phyloP scores from a whole-genome alignment of 768 basidiomycete species.

The Collybia mongolica region DNA sequence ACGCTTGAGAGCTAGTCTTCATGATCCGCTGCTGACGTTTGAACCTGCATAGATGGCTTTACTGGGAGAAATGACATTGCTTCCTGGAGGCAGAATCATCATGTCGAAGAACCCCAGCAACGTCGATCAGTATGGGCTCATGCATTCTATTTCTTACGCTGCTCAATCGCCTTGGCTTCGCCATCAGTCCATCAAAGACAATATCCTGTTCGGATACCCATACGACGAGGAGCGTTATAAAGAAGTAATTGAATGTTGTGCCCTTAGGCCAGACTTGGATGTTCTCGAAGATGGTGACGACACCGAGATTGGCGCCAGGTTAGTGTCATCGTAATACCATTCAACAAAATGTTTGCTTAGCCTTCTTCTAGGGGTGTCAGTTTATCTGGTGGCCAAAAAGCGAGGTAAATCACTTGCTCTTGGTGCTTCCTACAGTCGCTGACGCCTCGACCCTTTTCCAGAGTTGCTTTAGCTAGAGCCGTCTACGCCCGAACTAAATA shows the following conservation, averaged over 20 bases:
- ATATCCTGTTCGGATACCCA: constrained; percentile 78
- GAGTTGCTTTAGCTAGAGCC: constrained; percentile 81
- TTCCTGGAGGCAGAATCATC: constrained; percentile 49
- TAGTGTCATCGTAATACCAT: constrained; percentile 9
- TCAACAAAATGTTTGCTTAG: not conserved
- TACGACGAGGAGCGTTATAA: constrained; percentile 74
- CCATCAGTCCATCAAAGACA: constrained; percentile 74
- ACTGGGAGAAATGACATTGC: constrained; percentile 68
- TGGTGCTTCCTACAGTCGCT: not conserved
- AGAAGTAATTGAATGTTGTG: constrained; percentile 81
- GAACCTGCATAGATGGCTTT: constrained; percentile 54
- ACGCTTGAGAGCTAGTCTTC: constrained; percentile 14
- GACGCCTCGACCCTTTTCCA: constrained; percentile 15
- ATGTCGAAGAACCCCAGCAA: constrained; percentile 64
- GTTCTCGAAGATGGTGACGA: constrained; percentile 84
- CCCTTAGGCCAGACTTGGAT: constrained; percentile 75
- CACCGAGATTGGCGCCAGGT: constrained; percentile 81
- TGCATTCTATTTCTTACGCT: constrained; percentile 68
- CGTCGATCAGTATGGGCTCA: constrained; percentile 59
- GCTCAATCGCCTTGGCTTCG: constrained; percentile 72
- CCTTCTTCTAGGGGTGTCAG: constrained; percentile 55
- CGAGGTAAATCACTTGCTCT: constrained; percentile 39
- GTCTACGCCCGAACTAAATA: constrained; percentile 72
- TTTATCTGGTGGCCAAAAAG: constrained; percentile 82
- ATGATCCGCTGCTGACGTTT: not conserved